Percentiles rank a stretch among this genome's conserved stretches.
Conservation (phyloP, 805 yeast species). For the Wickerhamiella azymoides region DNA sequence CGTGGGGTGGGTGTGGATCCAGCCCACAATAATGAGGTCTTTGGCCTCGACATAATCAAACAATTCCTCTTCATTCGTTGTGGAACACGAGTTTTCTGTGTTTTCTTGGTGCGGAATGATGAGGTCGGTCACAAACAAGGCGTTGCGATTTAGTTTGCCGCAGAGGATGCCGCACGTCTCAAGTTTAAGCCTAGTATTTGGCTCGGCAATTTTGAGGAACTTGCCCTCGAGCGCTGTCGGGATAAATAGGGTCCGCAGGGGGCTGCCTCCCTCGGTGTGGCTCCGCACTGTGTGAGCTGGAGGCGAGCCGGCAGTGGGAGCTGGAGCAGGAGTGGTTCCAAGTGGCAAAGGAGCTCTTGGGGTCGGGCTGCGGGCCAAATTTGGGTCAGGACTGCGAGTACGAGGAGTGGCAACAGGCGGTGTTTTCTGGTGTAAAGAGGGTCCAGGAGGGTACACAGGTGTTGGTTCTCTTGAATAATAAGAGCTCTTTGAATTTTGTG, state of each 20-base stretch:
- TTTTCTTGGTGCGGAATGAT: slow-evolving; percentile 51
- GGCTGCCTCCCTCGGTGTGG: slow-evolving; percentile 42
- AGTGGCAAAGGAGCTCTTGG: neutral
- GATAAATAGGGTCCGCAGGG: slow-evolving; percentile 38
- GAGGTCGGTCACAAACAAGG: slow-evolving; percentile 48
- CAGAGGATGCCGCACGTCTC: slow-evolving; percentile 59
- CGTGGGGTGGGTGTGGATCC: slow-evolving; percentile 67
- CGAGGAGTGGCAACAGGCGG: no score
- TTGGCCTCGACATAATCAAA: slow-evolving; percentile 42
- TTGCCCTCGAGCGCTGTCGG: slow-evolving; percentile 32
- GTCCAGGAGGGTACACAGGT: no score
- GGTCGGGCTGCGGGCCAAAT: neutral
- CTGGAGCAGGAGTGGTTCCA: neutral
- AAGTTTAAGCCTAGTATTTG: slow-evolving; percentile 36
- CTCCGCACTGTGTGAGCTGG: slow-evolving; percentile 20
- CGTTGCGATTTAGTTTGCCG: slow-evolving; percentile 46
- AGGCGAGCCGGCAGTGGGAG: neutral
- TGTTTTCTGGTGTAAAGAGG: no score
- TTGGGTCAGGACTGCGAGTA: no score
- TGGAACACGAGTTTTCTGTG: slow-evolving; percentile 48
- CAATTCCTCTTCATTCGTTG: slow-evolving; percentile 44
- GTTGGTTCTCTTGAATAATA: no score
- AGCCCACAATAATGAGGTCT: slow-evolving; percentile 50
- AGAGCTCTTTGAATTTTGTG: no score
- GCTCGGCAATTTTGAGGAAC: slow-evolving; percentile 35